These are phyloP conservation scores for Candida xyloterini DNA, from an alignment of 805 yeast genomes.

Conservation along the genomic window DNA sequence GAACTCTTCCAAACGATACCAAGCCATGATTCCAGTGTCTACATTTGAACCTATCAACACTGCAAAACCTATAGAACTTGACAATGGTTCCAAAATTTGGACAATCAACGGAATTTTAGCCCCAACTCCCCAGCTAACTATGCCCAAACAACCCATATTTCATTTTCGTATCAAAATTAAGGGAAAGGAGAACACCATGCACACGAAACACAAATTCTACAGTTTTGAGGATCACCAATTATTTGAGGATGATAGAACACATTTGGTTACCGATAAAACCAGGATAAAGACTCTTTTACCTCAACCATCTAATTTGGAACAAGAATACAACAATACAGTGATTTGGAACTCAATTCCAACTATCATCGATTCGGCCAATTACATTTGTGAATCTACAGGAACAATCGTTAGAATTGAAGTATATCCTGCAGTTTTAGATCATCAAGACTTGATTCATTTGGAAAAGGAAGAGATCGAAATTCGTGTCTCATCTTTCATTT, in stretches of 20 bases:
- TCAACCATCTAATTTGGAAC: slow-evolving; percentile 7
- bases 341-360: slow-evolving; percentile 31
- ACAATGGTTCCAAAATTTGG: slow-evolving; percentile 16
- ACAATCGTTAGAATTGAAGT: slow-evolving; percentile 53
- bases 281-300: slow-evolving; percentile 1
- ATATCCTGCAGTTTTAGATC: slow-evolving; percentile 47
- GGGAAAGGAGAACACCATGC: slow-evolving; percentile 12
- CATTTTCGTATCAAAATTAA: slow-evolving; percentile 32
- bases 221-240: slow-evolving; percentile 28
- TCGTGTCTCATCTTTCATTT: slow-evolving; percentile 43
- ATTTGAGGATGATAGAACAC: slow-evolving; percentile 24
- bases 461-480: slow-evolving; percentile 47
- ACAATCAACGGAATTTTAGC: slow-evolving; percentile 27
- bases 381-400: slow-evolving; percentile 43
- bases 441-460: slow-evolving; percentile 45
- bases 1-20: slow-evolving; percentile 19
- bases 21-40: slow-evolving; percentile 37
- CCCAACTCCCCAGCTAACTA: slow-evolving; percentile 16
- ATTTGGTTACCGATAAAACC: slow-evolving; percentile 18
- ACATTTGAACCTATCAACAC: slow-evolving; percentile 19
- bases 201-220: slow-evolving; percentile 27
- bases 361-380: slow-evolving; percentile 45
- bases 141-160: slow-evolving; percentile 22
- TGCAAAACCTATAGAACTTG: slow-evolving; percentile 10
- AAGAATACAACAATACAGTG: slow-evolving; percentile 11